phyloP scores from a whole-genome alignment of 345 rosid species.

The Bruguiera parviflora region DNA sequence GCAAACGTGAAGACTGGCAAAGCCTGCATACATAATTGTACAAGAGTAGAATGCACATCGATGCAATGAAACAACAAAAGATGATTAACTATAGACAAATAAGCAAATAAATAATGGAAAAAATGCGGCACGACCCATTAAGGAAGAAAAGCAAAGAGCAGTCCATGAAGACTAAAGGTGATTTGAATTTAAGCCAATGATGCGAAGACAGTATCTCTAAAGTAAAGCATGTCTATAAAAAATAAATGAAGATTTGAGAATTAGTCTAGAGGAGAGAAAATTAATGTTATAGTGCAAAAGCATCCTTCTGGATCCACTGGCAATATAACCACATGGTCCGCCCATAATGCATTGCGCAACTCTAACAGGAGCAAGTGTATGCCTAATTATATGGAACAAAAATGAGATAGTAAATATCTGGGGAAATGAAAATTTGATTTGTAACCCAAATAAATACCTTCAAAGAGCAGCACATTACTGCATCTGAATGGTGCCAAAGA shows the following conservation, averaged over 20 bases:
- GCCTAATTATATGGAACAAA: not conserved
- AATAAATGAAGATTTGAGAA: not conserved
- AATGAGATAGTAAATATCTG: not conserved
- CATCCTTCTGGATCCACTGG: not conserved
- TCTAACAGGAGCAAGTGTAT: not conserved
- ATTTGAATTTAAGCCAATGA: no score
- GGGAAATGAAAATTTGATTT: no score
- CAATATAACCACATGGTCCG: not conserved
- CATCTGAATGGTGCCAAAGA: constrained; percentile 84
- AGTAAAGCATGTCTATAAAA: no score
- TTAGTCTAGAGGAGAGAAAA: not conserved
- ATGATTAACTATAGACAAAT: not conserved
- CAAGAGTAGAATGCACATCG: not conserved
- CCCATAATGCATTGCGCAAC: not conserved
- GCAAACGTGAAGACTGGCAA: constrained; percentile 28
- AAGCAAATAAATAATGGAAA: not conserved
- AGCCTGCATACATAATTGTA: constrained; percentile 15
- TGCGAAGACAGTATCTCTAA: no score
- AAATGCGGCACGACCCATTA: not conserved
- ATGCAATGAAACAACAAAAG: not conserved
- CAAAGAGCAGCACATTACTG: constrained; percentile 88
- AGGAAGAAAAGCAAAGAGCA: not conserved
- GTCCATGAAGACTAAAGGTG: not conserved
- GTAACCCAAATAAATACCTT: constrained; percentile 28
- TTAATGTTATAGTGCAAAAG: no score